A percentile compares a stretch with the other conserved stretches of the same genome.
Evolutionary conservation across 2,329 filamentous ascomycete genomes (phyloP).

Genomic region (Talaromyces sp.): DNA sequence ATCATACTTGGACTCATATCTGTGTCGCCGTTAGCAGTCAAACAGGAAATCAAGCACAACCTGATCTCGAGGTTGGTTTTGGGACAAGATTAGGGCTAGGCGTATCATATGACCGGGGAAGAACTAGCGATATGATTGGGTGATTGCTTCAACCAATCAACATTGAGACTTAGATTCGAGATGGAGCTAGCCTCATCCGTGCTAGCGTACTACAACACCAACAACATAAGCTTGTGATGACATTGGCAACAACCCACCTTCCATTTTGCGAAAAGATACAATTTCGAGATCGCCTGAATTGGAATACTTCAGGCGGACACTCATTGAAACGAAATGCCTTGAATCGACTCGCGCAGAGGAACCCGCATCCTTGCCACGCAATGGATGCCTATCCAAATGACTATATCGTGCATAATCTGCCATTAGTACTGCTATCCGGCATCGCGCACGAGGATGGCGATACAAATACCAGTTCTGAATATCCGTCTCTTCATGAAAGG

Average conservation of each 20-base stretch:
- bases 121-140: neutral
- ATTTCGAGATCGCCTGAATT: neutral
- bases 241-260: neutral
- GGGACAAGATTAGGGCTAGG: neutral
- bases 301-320: slow-evolving; percentile 6
- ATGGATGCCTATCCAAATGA: slow-evolving; percentile 55
- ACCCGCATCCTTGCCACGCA: slow-evolving; percentile 32
- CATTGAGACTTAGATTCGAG: neutral
- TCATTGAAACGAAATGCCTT: slow-evolving; percentile 28
- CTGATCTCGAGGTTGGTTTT: neutral
- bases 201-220: neutral
- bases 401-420: slow-evolving; percentile 84
- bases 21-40: neutral
- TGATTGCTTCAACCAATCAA: neutral
- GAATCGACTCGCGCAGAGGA: slow-evolving; percentile 25
- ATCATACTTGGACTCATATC: neutral
- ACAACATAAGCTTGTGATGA: neutral
- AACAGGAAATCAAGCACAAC: neutral
- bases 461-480: slow-evolving; percentile 39
- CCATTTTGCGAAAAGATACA: neutral
- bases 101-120: neutral
- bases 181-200: neutral
- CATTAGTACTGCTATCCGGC: slow-evolving; percentile 78
- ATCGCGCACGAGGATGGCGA: slow-evolving; percentile 48
- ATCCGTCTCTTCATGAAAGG: slow-evolving; percentile 55